phyloP scores from a whole-genome alignment of 2,329 filamentous ascomycete species.

The Xylaria sp. region DNA sequence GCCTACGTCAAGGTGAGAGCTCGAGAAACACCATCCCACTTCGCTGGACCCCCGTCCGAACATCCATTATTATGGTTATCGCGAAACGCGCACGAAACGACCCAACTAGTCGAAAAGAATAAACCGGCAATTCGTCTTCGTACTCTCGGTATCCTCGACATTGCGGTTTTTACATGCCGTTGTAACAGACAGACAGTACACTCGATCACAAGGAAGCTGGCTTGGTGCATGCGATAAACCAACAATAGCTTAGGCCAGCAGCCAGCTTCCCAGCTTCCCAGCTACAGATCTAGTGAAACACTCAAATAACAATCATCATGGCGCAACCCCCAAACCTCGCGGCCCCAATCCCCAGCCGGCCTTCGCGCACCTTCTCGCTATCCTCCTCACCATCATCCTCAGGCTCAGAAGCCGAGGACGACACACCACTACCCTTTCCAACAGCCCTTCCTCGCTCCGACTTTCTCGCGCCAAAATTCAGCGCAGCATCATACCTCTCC shows the following conservation, averaged over 20 bases:
- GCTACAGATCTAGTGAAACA: neutral
- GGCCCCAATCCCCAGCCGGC: conserved; percentile 46
- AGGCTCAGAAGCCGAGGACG: conserved; percentile 53
- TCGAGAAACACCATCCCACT: neutral
- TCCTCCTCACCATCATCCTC: conserved; percentile 54
- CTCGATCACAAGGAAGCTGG: neutral
- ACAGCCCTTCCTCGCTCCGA: conserved; percentile 82
- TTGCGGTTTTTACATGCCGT: neutral
- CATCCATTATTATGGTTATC: neutral
- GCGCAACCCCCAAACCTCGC: conserved; percentile 27
- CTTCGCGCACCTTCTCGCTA: conserved; percentile 55
- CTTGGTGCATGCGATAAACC: neutral
- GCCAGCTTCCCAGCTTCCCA: neutral
- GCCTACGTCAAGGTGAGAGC: neutral
- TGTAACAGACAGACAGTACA: too few relatives aligned
- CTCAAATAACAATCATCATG: conserved; percentile 10
- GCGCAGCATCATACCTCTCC: conserved; percentile 81
- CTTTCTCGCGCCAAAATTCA: conserved; percentile 82
- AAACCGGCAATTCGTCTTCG: neutral
- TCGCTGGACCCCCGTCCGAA: neutral
- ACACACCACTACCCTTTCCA: conserved; percentile 87
- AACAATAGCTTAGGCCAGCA: neutral
- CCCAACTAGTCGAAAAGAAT: neutral
- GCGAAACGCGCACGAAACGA: neutral
- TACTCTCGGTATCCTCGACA: too few relatives aligned